phyloP scores from a whole-genome alignment of 306 rosid species.

The Begonia masoniana region DNA sequence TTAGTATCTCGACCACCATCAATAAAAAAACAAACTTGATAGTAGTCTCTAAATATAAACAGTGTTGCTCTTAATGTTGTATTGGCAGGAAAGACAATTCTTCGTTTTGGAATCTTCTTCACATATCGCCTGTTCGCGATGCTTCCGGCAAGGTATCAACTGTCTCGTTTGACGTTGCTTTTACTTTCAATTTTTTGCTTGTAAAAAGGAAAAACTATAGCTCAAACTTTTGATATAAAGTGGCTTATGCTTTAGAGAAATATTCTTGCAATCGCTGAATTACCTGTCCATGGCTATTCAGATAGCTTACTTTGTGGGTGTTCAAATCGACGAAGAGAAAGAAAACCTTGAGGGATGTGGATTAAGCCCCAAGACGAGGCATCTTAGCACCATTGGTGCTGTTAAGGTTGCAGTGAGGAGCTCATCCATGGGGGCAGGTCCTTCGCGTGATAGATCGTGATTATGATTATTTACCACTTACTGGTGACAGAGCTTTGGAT shows the following conservation, averaged over 20 bases:
- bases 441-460: slow-evolving; percentile 29
- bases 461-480: neutral
- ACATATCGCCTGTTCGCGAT: slow-evolving; percentile 70
- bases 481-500: no score
- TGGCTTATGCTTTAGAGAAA: neutral
- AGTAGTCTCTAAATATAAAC: slow-evolving; percentile 15
- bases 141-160: slow-evolving; percentile 81
- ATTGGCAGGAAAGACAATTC: slow-evolving; percentile 67
- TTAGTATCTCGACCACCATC: slow-evolving; percentile 6
- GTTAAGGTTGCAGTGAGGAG: slow-evolving; percentile 80
- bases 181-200: no score
- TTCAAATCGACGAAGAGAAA: slow-evolving; percentile 61
- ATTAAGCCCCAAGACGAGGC: slow-evolving; percentile 60
- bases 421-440: slow-evolving; percentile 51
- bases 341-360: slow-evolving; percentile 32
- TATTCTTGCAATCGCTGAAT: neutral
- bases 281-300: slow-evolving; percentile 21
- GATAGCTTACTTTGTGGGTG: slow-evolving; percentile 84
- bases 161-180: neutral
- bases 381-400: slow-evolving; percentile 70
- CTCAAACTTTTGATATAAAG: no score
- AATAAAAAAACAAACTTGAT: neutral
- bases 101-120: slow-evolving; percentile 93
- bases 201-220: no score
- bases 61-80: slow-evolving; percentile 7